Conservation (phyloP, 2,329 filamentous ascomycete genomes). For the Epicoccum nigrum region DNA sequence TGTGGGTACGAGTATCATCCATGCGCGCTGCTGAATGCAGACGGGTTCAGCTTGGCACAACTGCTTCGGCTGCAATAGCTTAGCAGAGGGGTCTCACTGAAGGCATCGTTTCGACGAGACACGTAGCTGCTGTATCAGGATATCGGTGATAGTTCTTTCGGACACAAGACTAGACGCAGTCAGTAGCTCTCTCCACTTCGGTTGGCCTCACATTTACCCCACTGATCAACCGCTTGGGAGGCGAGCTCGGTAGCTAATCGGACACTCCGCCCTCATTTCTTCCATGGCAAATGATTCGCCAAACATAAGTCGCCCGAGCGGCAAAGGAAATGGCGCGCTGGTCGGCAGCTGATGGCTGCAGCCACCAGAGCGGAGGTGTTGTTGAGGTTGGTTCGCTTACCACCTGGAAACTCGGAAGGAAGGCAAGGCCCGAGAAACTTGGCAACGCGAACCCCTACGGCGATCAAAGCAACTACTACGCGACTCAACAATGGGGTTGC, state of each 20-base stretch:
- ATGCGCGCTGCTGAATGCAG: too few relatives aligned
- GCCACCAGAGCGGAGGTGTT: background rate
- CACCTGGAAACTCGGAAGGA: background rate
- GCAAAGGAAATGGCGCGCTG: background rate
- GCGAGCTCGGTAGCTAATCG: background rate
- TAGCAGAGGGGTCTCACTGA: too few relatives aligned
- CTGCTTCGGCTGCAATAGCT: too few relatives aligned
- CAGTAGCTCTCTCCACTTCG: background rate
- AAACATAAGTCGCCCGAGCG: background rate
- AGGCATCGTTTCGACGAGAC: too few relatives aligned
- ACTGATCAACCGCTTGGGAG: background rate
- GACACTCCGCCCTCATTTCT: too few relatives aligned
- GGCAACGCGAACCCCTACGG: background rate
- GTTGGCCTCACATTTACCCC: background rate
- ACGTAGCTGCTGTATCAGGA: too few relatives aligned
- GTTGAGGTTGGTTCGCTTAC: slow-evolving; percentile 9
- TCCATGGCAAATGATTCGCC: background rate
- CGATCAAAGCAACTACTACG: background rate
- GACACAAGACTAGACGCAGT: too few relatives aligned
- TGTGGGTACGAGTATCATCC: too few relatives aligned
- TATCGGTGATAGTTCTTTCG: too few relatives aligned
- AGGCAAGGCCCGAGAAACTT: slow-evolving; percentile 4
- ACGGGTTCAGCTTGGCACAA: too few relatives aligned
- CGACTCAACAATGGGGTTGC: background rate
- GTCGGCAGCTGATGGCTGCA: background rate